Conservation (phyloP, 1,284 basidiomycete species). For the Trichosporon sp. region DNA sequence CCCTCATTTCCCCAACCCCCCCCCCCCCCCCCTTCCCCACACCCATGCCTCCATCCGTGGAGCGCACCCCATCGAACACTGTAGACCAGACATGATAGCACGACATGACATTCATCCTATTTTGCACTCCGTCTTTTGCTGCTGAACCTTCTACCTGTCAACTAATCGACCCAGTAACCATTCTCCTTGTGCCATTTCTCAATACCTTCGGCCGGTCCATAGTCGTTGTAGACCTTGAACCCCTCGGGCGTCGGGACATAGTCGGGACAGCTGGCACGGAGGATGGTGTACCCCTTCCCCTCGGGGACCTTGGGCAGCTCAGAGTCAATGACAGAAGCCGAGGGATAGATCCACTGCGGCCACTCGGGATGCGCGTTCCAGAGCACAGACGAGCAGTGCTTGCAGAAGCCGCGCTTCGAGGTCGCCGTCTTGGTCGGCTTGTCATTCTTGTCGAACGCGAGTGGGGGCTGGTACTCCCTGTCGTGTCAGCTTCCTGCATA, state of each 20-base stretch:
- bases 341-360: constrained; percentile 56
- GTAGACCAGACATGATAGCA: neutral
- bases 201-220: constrained; percentile 48
- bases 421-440: constrained; percentile 39
- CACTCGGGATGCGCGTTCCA: constrained; percentile 55
- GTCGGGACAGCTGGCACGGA: constrained; percentile 46
- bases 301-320: constrained; percentile 47
- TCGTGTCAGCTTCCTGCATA: neutral
- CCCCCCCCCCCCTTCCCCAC: too few species aligned
- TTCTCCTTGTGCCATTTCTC: constrained; percentile 51
- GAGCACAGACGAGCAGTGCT: constrained; percentile 52
- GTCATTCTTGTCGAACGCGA: constrained; percentile 49
- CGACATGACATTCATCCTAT: constrained; percentile 15
- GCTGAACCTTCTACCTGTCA: too few species aligned
- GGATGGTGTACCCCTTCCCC: constrained; percentile 38
- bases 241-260: constrained; percentile 48
- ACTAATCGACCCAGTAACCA: constrained; percentile 47
- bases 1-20: neutral
- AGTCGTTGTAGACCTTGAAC: constrained; percentile 40
- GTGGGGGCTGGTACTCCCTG: constrained; percentile 48
- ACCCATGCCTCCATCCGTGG: neutral
- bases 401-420: constrained; percentile 52
- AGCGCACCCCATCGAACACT: neutral
- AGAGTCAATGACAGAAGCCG: constrained; percentile 52
- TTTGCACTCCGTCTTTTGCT: neutral